These are phyloP conservation scores for Pelomyxa schiedti DNA, from an alignment of 78 protist genomes.

Conservation along the genomic window DNA sequence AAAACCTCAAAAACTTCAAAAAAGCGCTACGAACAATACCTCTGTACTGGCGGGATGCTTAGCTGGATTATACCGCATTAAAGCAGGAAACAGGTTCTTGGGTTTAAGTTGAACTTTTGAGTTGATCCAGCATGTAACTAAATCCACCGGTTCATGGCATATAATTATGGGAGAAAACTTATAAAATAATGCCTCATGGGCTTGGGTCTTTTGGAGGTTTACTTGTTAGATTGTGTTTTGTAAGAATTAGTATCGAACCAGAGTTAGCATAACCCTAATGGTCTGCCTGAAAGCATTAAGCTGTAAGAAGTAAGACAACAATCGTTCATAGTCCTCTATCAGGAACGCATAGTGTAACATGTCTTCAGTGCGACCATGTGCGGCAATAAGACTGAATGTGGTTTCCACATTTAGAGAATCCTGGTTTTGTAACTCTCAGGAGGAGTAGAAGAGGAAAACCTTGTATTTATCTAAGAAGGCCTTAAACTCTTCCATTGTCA, in stretches of 20 bases:
- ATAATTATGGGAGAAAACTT: conserved; percentile 74
- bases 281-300: conserved; percentile 46
- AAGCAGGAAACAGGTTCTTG: conserved; percentile 68
- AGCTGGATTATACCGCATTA: conserved; percentile 64
- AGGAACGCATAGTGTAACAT: conserved; percentile 61
- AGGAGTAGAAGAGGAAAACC: conserved; percentile 15
- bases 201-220: background rate
- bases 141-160: conserved; percentile 62
- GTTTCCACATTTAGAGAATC: conserved; percentile 48
- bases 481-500: conserved; percentile 7
- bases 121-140: conserved; percentile 57
- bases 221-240: background rate
- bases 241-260: conserved; percentile 1
- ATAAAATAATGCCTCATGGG: conserved; percentile 39
- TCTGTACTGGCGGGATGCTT: conserved; percentile 22
- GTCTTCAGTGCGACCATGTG: conserved; percentile 77
- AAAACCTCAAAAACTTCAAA: background rate
- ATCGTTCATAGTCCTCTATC: conserved; percentile 70
- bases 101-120: conserved; percentile 35
- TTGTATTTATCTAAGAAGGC: conserved; percentile 25
- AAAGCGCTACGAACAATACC: no score
- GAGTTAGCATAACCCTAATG: conserved; percentile 27
- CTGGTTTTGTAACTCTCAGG: conserved; percentile 26
- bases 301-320: conserved; percentile 67
- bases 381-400: conserved; percentile 62